Percentiles rank a stretch among this genome's conserved stretches.
phyloP scores from a whole-genome alignment of 495 filamentous ascomycete species.

The Neurospora sp. region DNA sequence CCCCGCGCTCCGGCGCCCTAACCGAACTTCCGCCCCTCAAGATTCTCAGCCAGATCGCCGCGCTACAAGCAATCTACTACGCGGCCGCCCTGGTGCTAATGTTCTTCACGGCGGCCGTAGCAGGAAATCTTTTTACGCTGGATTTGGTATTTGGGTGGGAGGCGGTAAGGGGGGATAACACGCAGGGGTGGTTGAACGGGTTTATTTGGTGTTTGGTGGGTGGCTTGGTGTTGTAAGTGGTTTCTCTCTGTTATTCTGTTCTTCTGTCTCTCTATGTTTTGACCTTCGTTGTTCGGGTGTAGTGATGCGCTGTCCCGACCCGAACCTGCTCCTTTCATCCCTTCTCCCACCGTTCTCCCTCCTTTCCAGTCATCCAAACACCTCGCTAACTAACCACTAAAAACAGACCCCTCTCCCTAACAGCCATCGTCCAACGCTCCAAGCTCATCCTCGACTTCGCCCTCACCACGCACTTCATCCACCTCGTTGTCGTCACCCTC shows the following conservation, averaged over 20 bases:
- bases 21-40: constrained; percentile 74
- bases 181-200: constrained; percentile 83
- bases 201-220: constrained; percentile 78
- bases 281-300: background rate
- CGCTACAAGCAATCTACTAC: constrained; percentile 85
- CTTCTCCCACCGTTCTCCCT: background rate
- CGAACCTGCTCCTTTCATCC: background rate
- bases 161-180: constrained; percentile 77
- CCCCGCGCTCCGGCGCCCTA: constrained; percentile 67
- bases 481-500: constrained; percentile 65
- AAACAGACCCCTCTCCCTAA: constrained; percentile 63
- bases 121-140: constrained; percentile 59
- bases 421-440: constrained; percentile 70
- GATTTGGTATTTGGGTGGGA: constrained; percentile 74
- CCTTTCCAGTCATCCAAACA: background rate
- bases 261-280: constrained; percentile 1
- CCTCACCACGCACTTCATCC: constrained; percentile 77
- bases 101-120: constrained; percentile 79
- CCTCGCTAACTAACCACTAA: background rate
- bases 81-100: constrained; percentile 61
- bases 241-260: constrained; percentile 22
- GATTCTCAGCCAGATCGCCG: constrained; percentile 76
- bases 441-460: constrained; percentile 93
- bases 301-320: background rate
- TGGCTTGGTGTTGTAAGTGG: constrained; percentile 53